These are phyloP conservation scores for Nakaseomyces nivariensis DNA, from an alignment of 1,139 yeast genomes.

Conservation along the genomic window DNA sequence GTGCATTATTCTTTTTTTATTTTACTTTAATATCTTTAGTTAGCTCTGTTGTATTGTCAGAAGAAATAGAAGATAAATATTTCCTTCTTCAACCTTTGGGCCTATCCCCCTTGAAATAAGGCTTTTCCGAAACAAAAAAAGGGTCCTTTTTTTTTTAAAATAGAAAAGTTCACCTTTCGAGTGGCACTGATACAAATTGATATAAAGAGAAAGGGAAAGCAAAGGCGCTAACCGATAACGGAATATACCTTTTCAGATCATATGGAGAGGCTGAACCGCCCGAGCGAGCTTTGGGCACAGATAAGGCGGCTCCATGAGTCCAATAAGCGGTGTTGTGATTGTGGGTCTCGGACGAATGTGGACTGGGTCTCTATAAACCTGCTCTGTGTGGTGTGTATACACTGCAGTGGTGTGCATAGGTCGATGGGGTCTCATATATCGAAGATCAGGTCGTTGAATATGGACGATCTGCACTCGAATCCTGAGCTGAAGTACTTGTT, in stretches of 20 bases:
- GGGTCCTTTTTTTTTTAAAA: too few species aligned
- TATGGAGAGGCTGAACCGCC: constrained; percentile 2
- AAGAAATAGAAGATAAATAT: too few species aligned
- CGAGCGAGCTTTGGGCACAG: constrained; percentile 3
- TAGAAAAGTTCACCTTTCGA: too few species aligned
- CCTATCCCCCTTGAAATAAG: too few species aligned
- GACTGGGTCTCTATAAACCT: constrained; percentile 86
- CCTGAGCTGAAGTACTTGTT: constrained; percentile 39
- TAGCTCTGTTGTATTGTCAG: too few species aligned
- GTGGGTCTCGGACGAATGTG: constrained; percentile 53
- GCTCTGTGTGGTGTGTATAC: constrained; percentile 64
- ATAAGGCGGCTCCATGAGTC: constrained; percentile 45
- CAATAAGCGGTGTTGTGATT: constrained; percentile 68
- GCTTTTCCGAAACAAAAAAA: too few species aligned
- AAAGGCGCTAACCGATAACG: too few species aligned
- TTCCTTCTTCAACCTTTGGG: too few species aligned
- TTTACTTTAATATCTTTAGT: not conserved
- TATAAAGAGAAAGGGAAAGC: too few species aligned
- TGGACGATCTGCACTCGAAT: constrained; percentile 56
- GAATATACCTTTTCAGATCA: too few species aligned
- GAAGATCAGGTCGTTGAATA: constrained; percentile 64
- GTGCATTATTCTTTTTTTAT: constrained; percentile 16
- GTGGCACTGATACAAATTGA: too few species aligned
- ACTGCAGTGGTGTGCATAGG: constrained; percentile 72
- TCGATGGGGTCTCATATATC: constrained; percentile 67